Percentiles rank a stretch among this genome's conserved stretches.
phyloP scores from a whole-genome alignment of 371 early-diverging fungal species.

The Apophysomyces ossiformis region DNA sequence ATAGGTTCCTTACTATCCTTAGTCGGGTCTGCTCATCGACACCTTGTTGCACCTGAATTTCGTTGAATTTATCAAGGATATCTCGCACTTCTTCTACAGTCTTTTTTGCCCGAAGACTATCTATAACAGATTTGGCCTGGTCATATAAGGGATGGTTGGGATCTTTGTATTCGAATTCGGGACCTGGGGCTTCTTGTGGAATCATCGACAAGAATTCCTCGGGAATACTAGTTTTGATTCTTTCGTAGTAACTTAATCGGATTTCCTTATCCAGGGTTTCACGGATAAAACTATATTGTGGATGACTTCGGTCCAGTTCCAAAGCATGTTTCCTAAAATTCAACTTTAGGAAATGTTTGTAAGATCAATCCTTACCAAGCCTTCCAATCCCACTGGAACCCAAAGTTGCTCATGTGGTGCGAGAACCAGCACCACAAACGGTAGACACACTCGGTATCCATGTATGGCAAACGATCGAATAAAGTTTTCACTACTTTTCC shows the following conservation, averaged over 20 bases:
- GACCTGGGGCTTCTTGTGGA: slow-evolving; percentile 68
- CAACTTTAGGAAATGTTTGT: not conserved
- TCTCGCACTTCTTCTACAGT: slow-evolving; percentile 66
- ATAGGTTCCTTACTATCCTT: slow-evolving; percentile 65
- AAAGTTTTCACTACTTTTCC: slow-evolving; percentile 64
- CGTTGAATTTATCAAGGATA: slow-evolving; percentile 48
- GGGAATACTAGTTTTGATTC: slow-evolving; percentile 80
- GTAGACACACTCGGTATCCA: slow-evolving; percentile 87
- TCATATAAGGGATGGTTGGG: slow-evolving; percentile 54
- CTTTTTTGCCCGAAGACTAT: slow-evolving; percentile 64
- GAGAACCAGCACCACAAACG: slow-evolving; percentile 88
- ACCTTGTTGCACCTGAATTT: slow-evolving; percentile 40
- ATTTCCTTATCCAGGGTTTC: slow-evolving; percentile 84
- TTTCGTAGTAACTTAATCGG: slow-evolving; percentile 87
- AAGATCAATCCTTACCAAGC: slow-evolving; percentile 69
- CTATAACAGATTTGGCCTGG: slow-evolving; percentile 63
- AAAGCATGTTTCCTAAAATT: slow-evolving; percentile 48
- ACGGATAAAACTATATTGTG: slow-evolving; percentile 70
- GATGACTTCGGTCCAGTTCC: slow-evolving; percentile 48
- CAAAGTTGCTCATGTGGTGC: slow-evolving; percentile 92
- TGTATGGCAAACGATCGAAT: slow-evolving; percentile 65
- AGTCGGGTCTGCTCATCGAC: slow-evolving; percentile 45
- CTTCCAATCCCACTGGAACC: slow-evolving; percentile 89
- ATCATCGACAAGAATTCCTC: slow-evolving; percentile 65
- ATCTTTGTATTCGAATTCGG: slow-evolving; percentile 70